Evolutionary conservation across 352 stramenopile species (phyloP).

Genomic region (Globisporangium abappressorium): DNA sequence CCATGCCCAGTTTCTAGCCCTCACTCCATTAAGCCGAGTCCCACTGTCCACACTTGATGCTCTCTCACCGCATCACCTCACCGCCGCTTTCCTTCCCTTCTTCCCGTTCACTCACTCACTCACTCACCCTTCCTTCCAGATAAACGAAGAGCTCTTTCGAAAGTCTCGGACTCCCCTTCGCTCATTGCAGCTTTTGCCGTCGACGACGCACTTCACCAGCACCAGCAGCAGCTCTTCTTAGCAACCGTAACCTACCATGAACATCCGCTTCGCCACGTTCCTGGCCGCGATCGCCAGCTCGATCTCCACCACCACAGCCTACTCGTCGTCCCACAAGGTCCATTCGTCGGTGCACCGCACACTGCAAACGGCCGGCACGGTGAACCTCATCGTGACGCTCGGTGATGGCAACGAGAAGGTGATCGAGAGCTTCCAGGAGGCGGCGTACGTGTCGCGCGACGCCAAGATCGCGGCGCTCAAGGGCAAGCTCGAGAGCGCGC

Average conservation of each 20-base stretch:
- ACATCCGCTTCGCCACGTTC: background rate
- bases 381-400: constrained; percentile 1
- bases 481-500: background rate
- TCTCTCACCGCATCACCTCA: background rate
- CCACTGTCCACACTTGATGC: background rate
- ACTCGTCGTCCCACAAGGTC: background rate
- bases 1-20: background rate
- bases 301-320: background rate
- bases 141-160: background rate
- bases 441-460: background rate
- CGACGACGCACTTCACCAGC: background rate
- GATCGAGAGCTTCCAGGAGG: background rate
- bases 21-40: background rate
- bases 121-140: background rate
- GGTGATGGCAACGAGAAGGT: background rate
- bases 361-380: background rate
- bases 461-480: background rate
- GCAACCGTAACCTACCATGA: background rate
- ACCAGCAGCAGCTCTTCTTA: background rate
- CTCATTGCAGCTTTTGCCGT: background rate
- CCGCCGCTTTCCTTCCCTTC: no score
- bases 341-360: constrained; percentile 1
- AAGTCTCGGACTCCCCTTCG: background rate
- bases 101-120: background rate
- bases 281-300: background rate